Conservation (phyloP, 1,284 basidiomycete genomes). For the Mycena citricolor region DNA sequence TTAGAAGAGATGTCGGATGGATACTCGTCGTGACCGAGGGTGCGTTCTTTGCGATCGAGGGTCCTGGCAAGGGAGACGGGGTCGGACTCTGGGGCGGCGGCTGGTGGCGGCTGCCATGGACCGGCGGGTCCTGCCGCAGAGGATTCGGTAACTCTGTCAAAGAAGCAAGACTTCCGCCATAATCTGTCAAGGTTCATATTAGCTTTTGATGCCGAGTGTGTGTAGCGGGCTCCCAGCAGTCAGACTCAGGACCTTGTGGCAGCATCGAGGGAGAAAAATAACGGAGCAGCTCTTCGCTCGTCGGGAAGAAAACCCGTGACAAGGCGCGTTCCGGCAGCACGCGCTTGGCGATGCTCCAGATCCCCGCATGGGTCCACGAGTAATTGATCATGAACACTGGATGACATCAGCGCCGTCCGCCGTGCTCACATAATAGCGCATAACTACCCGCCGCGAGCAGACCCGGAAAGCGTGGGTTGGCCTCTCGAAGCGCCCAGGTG, state of each 20-base stretch:
- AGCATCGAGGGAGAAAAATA: conserved; percentile 57
- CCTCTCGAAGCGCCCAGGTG: conserved; percentile 62
- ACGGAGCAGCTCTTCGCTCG: conserved; percentile 54
- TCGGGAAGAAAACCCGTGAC: conserved; percentile 73
- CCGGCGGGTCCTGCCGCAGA: conserved; percentile 33
- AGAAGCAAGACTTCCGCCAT: conserved; percentile 54
- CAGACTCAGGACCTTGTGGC: conserved; percentile 51
- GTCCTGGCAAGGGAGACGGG: conserved; percentile 20
- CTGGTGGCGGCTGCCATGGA: conserved; percentile 14
- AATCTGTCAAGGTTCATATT: conserved; percentile 43
- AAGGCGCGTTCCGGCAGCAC: conserved; percentile 69
- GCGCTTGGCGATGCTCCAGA: conserved; percentile 78
- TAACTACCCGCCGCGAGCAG: conserved; percentile 70
- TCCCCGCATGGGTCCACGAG: conserved; percentile 77
- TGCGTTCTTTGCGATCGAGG: conserved; percentile 25
- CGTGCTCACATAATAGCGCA: conserved; percentile 14
- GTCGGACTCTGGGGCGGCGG: conserved; percentile 5
- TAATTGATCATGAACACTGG: conserved; percentile 79
- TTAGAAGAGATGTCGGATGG: conserved; percentile 57
- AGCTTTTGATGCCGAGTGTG: conserved; percentile 6
- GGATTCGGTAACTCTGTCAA: conserved; percentile 49
- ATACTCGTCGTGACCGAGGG: conserved; percentile 35
- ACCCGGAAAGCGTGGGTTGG: conserved; percentile 73
- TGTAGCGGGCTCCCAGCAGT: conserved; percentile 9
- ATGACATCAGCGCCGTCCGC: conserved; percentile 1